Evolutionary conservation across 768 basidiomycete species (phyloP), one percentile per base, ranked within the genome.

Genomic region (Pleurotus citrinopileatus): DNA sequence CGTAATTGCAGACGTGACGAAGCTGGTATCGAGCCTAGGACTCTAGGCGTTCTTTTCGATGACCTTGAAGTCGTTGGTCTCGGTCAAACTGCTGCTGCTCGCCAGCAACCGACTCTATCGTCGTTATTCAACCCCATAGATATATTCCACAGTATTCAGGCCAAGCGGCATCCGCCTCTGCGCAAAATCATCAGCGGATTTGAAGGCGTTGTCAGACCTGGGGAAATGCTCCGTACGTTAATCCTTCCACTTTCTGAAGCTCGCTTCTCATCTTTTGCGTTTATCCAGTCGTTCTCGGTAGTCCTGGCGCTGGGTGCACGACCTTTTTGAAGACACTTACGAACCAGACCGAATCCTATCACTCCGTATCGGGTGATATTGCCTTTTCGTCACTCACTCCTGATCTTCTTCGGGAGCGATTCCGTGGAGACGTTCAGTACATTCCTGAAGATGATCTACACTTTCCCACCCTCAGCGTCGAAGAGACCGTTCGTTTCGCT

Each of bases 401-500:
- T 1, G 68, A 79, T 1, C 76, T 91, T 50, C 78, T 95, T 51
- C 59, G 65, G 52, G 77, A 80, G 54, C 78, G 78, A 45, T 88
- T 83, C 65, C 86, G 86, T 3, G 94, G 92, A 10, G 91, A 91
- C 61, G 84, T 90, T 1, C 80, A 82, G 51, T 93, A 91, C 64
- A 86, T 80, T 56, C 89, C 89, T 0, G 91, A 91, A 70, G 91
- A 92, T 60, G 91, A 95, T 62, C 73, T 89, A 1, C 91, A 93
- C 65, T 89, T 94, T 59, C 89, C 92, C 4, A 89, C 87, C 7
- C 76, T 96, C 23, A 90, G 87, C 4, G 89, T 93, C 23, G 78
- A 81, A 44, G 79, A 92, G 63, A 91, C 48, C n/a, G 34, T 51
- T 34, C 29, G 48, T 22, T 51, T 51, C 23, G 48, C 48, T 28